Conservation (phyloP, 2,329 filamentous ascomycete genomes). For the Aureobasidium vineae region DNA sequence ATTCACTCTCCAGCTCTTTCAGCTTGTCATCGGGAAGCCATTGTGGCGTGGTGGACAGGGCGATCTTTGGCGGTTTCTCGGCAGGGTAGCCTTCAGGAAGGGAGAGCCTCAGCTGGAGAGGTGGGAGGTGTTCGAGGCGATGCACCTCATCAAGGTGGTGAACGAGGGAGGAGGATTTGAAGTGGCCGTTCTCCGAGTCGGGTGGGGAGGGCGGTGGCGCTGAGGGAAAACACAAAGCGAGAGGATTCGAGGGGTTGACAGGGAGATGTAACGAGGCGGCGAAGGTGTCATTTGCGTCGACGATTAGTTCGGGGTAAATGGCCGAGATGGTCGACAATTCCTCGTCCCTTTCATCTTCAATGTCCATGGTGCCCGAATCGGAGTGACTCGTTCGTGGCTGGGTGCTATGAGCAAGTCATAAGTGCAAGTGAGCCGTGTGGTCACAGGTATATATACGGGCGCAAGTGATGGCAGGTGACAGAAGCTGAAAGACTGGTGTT, state of each 20-base stretch:
- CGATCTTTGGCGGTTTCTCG: constrained; percentile 50
- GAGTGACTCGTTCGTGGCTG: background rate
- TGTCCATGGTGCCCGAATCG: constrained; percentile 4
- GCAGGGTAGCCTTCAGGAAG: constrained; percentile 59
- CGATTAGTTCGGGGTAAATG: constrained; percentile 60
- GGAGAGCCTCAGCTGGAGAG: constrained; percentile 53
- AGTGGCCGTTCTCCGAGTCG: constrained; percentile 38
- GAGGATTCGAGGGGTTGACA: constrained; percentile 54
- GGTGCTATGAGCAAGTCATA: constrained; percentile 20
- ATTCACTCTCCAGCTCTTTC: constrained; percentile 49
- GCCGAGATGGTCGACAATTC: constrained; percentile 60
- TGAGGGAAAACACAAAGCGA: constrained; percentile 45
- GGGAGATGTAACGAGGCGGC: constrained; percentile 55
- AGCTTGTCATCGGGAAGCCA: constrained; percentile 55
- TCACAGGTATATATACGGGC: background rate
- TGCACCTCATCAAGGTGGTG: background rate
- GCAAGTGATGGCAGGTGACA: background rate
- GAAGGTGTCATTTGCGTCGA: constrained; percentile 49
- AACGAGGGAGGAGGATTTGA: background rate
- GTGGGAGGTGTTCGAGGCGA: constrained; percentile 51
- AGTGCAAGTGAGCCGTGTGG: background rate
- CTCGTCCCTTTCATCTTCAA: constrained; percentile 58
- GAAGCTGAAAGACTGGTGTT: background rate
- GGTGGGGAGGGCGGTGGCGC: constrained; percentile 42
- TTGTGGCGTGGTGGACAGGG: constrained; percentile 49